Conservation (phyloP, 2,329 filamentous ascomycete genomes). For the Hypoxylon sp. region DNA sequence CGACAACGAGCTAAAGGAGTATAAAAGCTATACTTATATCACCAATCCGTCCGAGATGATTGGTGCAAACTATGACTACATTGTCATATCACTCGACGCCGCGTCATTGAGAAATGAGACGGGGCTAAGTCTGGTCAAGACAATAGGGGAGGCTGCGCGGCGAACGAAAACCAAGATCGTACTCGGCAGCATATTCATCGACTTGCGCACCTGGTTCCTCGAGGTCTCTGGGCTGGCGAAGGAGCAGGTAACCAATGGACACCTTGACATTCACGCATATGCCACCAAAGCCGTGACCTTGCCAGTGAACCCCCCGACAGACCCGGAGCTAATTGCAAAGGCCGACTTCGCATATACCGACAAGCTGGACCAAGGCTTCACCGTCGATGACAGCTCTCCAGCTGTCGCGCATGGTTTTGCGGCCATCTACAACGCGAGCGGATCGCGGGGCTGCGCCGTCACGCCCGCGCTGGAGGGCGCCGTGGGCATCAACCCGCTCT, state of each 20-base stretch:
- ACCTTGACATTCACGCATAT: slow-evolving; percentile 28
- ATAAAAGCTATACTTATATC: slow-evolving; percentile 14
- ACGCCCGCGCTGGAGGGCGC: slow-evolving; percentile 11
- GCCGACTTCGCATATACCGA: slow-evolving; percentile 22
- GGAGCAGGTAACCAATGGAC: slow-evolving; percentile 21
- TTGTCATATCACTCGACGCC: slow-evolving; percentile 25
- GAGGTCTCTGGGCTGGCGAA: slow-evolving; percentile 10
- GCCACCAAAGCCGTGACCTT: slow-evolving; percentile 17
- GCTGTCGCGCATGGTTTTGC: slow-evolving; percentile 14
- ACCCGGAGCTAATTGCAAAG: slow-evolving; percentile 11
- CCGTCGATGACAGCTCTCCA: slow-evolving; percentile 10
- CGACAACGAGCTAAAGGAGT: slow-evolving; percentile 27
- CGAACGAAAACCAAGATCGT: slow-evolving; percentile 21
- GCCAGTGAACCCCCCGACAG: slow-evolving; percentile 1
- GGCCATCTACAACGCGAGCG: slow-evolving; percentile 8
- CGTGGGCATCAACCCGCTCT: slow-evolving; percentile 9
- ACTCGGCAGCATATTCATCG: slow-evolving; percentile 22
- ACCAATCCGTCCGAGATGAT: slow-evolving; percentile 11
- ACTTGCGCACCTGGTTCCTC: slow-evolving; percentile 25
- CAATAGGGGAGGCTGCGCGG: slow-evolving; percentile 21
- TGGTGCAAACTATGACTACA: slow-evolving; percentile 19
- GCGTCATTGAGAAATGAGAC: slow-evolving; percentile 14
- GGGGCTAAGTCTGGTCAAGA: slow-evolving; percentile 11
- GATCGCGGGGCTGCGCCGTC: slow-evolving; percentile 13
- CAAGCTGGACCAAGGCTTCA: slow-evolving; percentile 5